These are phyloP conservation scores for Aspergillus amoenus DNA, from an alignment of 2,329 filamentous ascomycete genomes.

Conservation along the genomic window DNA sequence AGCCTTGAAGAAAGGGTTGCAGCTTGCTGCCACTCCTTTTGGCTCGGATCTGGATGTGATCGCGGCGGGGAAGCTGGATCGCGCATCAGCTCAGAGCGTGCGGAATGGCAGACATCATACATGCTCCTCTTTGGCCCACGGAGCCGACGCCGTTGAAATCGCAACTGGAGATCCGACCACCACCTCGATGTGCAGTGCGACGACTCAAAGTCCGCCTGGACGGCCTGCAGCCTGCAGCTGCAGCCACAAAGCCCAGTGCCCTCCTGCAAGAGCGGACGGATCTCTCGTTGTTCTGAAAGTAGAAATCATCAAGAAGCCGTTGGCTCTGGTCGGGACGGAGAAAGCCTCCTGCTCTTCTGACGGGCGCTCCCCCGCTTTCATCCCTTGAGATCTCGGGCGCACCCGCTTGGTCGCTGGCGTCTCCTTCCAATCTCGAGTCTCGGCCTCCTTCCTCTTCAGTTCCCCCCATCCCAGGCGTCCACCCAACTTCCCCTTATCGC, in stretches of 20 bases:
- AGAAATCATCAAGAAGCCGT: too few relatives aligned
- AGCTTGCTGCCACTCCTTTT: constrained; percentile 6
- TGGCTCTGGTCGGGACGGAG: neutral
- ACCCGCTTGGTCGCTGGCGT: constrained; percentile 19
- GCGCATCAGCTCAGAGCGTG: constrained; percentile 17
- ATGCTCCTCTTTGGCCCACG: constrained; percentile 17
- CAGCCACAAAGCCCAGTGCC: constrained; percentile 12
- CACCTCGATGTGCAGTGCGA: constrained; percentile 12
- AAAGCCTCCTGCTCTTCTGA: constrained; percentile 12
- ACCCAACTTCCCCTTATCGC: neutral
- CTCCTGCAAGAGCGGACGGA: constrained; percentile 17
- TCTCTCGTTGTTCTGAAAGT: neutral
- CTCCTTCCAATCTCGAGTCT: neutral
- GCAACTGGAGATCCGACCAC: constrained; percentile 20
- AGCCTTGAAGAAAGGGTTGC: neutral
- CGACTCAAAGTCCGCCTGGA: constrained; percentile 5
- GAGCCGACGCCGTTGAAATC: constrained; percentile 19
- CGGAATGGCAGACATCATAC: neutral
- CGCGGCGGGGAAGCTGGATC: constrained; percentile 22
- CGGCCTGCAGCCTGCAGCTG: constrained; percentile 15
- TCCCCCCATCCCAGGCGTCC: neutral
- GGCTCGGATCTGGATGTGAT: constrained; percentile 25
- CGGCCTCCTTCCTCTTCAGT: constrained; percentile 13
- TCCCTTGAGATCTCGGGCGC: constrained; percentile 28
- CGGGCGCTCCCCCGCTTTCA: constrained; percentile 22